These are phyloP conservation scores for Eremochloa ophiuroides DNA, from an alignment of 176 grass and related monocot species.

Conservation along the genomic window DNA sequence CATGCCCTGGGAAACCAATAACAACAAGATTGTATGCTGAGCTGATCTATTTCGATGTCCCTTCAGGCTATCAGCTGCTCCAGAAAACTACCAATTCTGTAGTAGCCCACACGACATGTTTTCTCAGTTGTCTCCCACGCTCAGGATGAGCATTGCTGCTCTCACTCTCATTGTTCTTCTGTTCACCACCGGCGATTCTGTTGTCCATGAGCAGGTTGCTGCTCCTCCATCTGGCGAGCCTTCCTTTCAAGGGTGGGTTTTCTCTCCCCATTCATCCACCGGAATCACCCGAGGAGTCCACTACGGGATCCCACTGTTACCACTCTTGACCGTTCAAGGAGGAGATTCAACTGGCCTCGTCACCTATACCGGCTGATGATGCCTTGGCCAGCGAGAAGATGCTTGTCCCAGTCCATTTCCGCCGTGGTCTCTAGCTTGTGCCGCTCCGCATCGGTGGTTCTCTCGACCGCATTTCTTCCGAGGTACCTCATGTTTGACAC, in stretches of 20 bases:
- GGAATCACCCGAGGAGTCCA: background rate
- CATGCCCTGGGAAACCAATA: background rate
- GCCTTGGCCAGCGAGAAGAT: background rate
- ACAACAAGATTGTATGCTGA: background rate
- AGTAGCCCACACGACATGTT: background rate
- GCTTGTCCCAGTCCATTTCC: background rate
- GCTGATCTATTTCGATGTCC: background rate
- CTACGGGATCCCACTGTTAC: background rate
- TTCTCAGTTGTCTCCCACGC: background rate
- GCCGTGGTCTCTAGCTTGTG: background rate
- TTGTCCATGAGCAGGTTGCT: background rate
- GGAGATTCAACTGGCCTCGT: background rate
- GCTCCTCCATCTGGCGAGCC: background rate
- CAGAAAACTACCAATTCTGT: background rate
- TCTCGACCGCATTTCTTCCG: background rate
- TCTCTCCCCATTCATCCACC: background rate
- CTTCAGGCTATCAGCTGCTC: background rate
- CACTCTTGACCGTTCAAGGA: background rate
- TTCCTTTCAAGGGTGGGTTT: background rate
- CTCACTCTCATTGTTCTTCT: background rate
- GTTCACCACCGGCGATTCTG: background rate
- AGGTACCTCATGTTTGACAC: conserved; percentile 1
- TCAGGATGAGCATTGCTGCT: background rate
- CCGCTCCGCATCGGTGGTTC: background rate
- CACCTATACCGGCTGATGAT: background rate